These are phyloP conservation scores for Dipteronia sinensis DNA, from an alignment of 345 rosid genomes.

Conservation along the genomic window DNA sequence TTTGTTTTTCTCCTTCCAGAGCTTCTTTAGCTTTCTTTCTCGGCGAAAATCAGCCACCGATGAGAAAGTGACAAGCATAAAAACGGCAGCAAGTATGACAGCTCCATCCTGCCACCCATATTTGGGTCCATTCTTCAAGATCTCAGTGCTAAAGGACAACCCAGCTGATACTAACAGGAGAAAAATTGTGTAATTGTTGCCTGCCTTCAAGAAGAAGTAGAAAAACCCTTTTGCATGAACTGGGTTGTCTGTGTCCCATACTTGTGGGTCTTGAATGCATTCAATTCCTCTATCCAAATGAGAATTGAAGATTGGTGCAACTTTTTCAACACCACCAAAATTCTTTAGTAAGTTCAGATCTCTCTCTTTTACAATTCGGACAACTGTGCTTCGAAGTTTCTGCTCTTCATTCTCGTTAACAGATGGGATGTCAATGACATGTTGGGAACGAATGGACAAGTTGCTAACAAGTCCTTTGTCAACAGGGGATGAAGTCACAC, in stretches of 20 bases:
- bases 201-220: slow-evolving; percentile 12
- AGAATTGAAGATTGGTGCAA: slow-evolving; percentile 16
- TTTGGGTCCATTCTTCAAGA: slow-evolving; percentile 14
- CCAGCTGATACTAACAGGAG: slow-evolving; percentile 23
- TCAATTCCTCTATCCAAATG: slow-evolving; percentile 15
- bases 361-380: slow-evolving; percentile 19
- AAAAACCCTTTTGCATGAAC: background rate
- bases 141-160: slow-evolving; percentile 24
- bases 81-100: slow-evolving; percentile 24
- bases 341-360: background rate
- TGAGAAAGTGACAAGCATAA: slow-evolving; percentile 16
- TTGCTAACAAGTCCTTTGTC: background rate
- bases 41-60: slow-evolving; percentile 12
- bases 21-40: slow-evolving; percentile 18
- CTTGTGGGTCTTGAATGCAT: background rate
- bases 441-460: background rate
- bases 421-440: slow-evolving; percentile 9
- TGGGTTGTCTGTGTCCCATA: background rate
- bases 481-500: background rate
- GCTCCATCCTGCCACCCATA: slow-evolving; percentile 36
- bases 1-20: slow-evolving; percentile 14
- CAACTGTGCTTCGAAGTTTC: background rate
- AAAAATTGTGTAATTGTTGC: slow-evolving; percentile 13
- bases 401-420: background rate
- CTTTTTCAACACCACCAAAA: slow-evolving; percentile 18